These are phyloP conservation scores for Phylloporus sp. DNA, from an alignment of 768 basidiomycete genomes.

Conservation along the genomic window DNA sequence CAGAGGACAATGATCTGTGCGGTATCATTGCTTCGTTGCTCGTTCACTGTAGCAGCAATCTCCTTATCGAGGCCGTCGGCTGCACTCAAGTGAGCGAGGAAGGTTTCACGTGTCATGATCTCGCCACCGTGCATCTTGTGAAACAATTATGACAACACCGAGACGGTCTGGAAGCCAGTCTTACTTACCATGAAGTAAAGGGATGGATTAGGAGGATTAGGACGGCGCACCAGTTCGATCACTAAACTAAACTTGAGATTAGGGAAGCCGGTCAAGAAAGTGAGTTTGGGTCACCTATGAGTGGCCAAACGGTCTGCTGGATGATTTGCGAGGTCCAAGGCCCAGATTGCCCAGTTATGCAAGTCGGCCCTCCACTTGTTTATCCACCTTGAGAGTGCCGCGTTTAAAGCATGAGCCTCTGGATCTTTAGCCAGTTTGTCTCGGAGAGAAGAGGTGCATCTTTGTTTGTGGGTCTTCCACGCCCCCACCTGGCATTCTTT, in stretches of 20 bases:
- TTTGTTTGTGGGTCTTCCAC: constrained; percentile 28
- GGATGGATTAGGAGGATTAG: constrained; percentile 10
- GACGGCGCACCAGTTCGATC: constrained; percentile 19
- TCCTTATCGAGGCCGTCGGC: constrained; percentile 14
- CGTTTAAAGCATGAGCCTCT: constrained; percentile 15
- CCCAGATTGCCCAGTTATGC: constrained; percentile 15
- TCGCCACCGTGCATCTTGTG: constrained; percentile 24
- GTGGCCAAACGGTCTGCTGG: constrained; percentile 24
- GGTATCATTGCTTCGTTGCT: constrained; percentile 24
- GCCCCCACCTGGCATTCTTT: constrained; percentile 27
- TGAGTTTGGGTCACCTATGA: constrained; percentile 13
- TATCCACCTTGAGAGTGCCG: constrained; percentile 25
- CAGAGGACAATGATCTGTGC: constrained; percentile 24
- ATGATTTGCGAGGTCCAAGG: constrained; percentile 27
- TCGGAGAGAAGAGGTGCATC: constrained; percentile 10
- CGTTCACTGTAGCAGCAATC: constrained; percentile 15
- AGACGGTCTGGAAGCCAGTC: background rate
- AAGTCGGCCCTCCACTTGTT: constrained; percentile 22
- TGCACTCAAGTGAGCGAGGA: constrained; percentile 15
- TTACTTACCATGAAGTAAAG: constrained; percentile 20
- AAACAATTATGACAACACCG: background rate
- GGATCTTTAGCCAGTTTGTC: constrained; percentile 13
- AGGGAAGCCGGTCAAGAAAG: background rate
- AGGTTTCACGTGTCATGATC: constrained; percentile 18
- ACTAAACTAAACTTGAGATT: constrained; percentile 16